phyloP scores from a whole-genome alignment of 148 eudicot species.

The Camellia granthamiana region DNA sequence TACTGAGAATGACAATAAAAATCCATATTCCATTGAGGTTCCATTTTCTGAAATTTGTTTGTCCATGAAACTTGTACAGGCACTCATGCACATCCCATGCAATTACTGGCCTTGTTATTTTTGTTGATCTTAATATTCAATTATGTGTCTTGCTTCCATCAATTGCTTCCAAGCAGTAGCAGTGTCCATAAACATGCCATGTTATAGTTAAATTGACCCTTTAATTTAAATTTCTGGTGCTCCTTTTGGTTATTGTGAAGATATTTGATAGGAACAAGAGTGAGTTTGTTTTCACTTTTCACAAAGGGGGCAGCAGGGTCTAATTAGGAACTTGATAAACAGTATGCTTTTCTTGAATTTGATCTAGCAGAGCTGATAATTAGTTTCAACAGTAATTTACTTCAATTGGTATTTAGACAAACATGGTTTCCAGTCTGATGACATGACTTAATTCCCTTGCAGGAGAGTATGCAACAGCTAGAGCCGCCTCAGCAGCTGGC shows the following conservation, averaged over 20 bases:
- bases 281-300: neutral
- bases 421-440: neutral
- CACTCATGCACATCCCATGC: neutral
- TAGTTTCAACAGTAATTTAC: neutral
- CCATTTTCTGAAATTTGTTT: neutral
- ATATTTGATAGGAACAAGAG: neutral
- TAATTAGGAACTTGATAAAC: neutral
- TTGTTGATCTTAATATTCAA: neutral
- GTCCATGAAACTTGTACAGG: neutral
- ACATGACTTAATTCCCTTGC: constrained; percentile 26
- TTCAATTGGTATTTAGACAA: neutral
- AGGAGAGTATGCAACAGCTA: constrained; percentile 98
- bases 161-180: neutral
- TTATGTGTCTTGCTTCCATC: neutral
- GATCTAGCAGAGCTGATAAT: neutral
- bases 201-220: neutral
- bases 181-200: neutral
- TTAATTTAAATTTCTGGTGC: neutral
- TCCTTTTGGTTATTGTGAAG: neutral
- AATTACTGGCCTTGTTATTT: neutral
- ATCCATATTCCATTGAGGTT: neutral
- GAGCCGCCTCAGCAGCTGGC: constrained; percentile 93
- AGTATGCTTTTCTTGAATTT: neutral
- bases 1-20: neutral
- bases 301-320: neutral